phyloP scores from a whole-genome alignment of 2,329 filamentous ascomycete genomes.

The Fusarium camptoceras region DNA sequence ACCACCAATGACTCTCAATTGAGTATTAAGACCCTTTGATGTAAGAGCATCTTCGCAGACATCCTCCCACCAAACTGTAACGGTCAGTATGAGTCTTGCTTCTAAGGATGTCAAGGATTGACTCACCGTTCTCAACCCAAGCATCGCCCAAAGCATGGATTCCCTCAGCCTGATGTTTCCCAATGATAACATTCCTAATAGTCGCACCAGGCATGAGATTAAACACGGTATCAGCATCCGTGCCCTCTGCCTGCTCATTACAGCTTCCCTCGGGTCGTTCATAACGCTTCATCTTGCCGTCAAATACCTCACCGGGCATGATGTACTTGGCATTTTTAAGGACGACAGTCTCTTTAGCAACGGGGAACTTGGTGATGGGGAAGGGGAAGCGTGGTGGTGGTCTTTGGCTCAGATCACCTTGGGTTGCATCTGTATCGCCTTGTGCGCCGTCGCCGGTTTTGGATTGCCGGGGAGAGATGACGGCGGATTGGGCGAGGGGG shows the following conservation, averaged over 20 bases:
- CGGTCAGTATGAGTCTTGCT: background rate
- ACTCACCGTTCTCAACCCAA: conserved; percentile 48
- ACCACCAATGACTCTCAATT: conserved; percentile 47
- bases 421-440: conserved; percentile 42
- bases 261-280: conserved; percentile 57
- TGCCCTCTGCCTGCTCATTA: conserved; percentile 58
- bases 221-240: conserved; percentile 55
- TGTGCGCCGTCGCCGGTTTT: conserved; percentile 43
- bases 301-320: conserved; percentile 49
- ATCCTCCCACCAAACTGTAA: conserved; percentile 49
- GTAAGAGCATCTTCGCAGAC: conserved; percentile 48
- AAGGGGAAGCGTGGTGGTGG: conserved; percentile 48
- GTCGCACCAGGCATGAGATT: conserved; percentile 52
- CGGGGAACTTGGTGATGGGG: conserved; percentile 47
- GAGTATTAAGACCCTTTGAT: conserved; percentile 47
- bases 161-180: conserved; percentile 51
- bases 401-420: conserved; percentile 44
- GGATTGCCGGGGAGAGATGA: conserved; percentile 32
- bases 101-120: accelerated
- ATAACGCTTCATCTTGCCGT: conserved; percentile 53
- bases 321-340: conserved; percentile 49
- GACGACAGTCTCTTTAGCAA: conserved; percentile 46
- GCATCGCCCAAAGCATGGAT: conserved; percentile 49
- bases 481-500: conserved; percentile 31
- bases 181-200: conserved; percentile 55